Evolutionary conservation across 176 grass and related monocot genomes (phyloP), one percentile per base, ranked within the genome.

Genomic region (Cymbopogon citratus): DNA sequence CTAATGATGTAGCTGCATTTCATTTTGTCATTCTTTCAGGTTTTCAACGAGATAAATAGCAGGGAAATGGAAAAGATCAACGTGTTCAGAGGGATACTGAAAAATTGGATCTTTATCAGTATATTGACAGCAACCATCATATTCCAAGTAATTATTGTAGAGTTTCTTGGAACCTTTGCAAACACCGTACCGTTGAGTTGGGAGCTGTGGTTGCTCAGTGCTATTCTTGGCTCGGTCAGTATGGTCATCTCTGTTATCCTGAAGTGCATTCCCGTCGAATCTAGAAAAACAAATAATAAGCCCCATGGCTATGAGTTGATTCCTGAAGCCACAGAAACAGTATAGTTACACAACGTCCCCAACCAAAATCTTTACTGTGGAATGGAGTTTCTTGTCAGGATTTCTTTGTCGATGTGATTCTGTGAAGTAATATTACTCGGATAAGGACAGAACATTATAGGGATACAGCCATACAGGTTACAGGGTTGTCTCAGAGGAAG

Each of bases 21-120:
- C 62, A 77, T 73, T 68, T 87, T 87, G 0, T 45, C 28, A 8
- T 44, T 38, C 28, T 44, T 79, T 85, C 89, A 98, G 95, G 88
- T 98, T 19, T 98, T 91, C 81, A 98, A 94, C 21, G 95, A 98
- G 85, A 89, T 94, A 89, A 94, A 94, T 21, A 91, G 95, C 60
- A 90, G 90, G 66, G 92, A 98, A 71, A 89, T 98, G 88, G 92
- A 98, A 28, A 91, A 94, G 84, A 85, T 98, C 26, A 94, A 94
- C 63, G 92, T 94, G 16, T 90, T 98, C 49, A 26, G 40, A 60
- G 92, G 92, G 31, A 87, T 98, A 35, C 86, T 94, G 5, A 74
- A 66, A 78, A 98, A 91, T 44, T 88, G 86, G 92, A 89, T 93
- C 59, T 98, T 98, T 66, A 21, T 94, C 21, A 16, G 59, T 6